Percentiles rank a stretch among this genome's conserved stretches.
phyloP scores from a whole-genome alignment of 768 basidiomycete species.

The Solioccasus polychromus region DNA sequence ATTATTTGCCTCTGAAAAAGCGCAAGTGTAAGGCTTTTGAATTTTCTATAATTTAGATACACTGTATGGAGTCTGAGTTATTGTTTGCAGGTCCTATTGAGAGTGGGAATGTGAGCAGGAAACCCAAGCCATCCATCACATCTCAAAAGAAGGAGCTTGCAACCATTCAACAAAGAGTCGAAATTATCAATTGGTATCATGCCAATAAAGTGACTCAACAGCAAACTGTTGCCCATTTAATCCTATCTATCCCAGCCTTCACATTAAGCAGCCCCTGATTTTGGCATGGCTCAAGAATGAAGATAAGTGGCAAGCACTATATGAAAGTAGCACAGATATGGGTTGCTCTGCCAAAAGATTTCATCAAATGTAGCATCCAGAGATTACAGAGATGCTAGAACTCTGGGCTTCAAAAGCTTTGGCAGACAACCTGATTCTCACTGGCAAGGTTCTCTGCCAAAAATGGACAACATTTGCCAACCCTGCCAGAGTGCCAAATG shows the following conservation, averaged over 20 bases:
- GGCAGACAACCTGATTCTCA: slow-evolving; percentile 4
- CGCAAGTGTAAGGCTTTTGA: not conserved
- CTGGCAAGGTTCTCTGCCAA: slow-evolving; percentile 23
- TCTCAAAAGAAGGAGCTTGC: slow-evolving; percentile 21
- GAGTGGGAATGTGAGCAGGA: not conserved
- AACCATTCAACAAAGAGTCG: slow-evolving; percentile 31
- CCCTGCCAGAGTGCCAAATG: not conserved
- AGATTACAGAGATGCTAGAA: slow-evolving; percentile 34
- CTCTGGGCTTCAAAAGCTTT: slow-evolving; percentile 36
- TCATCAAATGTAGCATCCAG: slow-evolving; percentile 31
- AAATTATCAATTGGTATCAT: slow-evolving; percentile 37
- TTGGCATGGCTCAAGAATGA: slow-evolving; percentile 30
- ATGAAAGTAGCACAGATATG: slow-evolving; percentile 8
- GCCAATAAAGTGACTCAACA: slow-evolving; percentile 31
- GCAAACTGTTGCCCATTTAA: slow-evolving; percentile 31
- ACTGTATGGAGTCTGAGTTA: not conserved
- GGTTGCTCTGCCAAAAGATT: not conserved
- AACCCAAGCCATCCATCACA: not conserved
- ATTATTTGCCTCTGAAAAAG: not conserved
- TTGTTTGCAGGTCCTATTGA: not conserved
- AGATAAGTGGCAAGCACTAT: not conserved
- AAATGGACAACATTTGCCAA: slow-evolving; percentile 26
- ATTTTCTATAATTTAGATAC: not conserved
- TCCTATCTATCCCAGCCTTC: slow-evolving; percentile 31
- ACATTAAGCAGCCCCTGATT: slow-evolving; percentile 33